These are phyloP conservation scores for Elsinoe fawcettii DNA, from an alignment of 2,329 filamentous ascomycete species.

Conservation along the genomic window DNA sequence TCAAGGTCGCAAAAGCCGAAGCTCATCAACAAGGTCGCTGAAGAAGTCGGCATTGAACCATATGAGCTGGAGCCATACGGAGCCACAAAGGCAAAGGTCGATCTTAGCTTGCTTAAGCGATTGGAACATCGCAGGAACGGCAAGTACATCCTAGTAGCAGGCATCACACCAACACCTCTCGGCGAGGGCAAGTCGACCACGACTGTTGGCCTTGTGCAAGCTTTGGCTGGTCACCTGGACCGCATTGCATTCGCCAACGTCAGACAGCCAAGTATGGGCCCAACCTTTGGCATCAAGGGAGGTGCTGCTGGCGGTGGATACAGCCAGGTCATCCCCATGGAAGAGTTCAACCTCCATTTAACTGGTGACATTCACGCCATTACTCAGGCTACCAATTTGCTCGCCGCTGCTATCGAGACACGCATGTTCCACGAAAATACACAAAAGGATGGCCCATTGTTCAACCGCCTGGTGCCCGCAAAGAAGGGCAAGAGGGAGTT, in stretches of 20 bases:
- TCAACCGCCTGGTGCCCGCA: constrained; percentile 74
- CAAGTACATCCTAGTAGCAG: constrained; percentile 84
- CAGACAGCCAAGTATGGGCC: constrained; percentile 90
- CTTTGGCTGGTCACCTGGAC: constrained; percentile 78
- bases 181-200: constrained; percentile 98
- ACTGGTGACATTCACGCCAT: constrained; percentile 98
- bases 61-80: constrained; percentile 93
- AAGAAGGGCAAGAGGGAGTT: constrained; percentile 90
- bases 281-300: constrained; percentile 98
- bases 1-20: constrained; percentile 89
- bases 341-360: constrained; percentile 96
- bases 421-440: constrained; percentile 97
- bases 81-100: constrained; percentile 91
- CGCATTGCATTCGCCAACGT: constrained; percentile 93
- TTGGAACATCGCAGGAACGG: constrained; percentile 82
- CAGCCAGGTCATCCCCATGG: constrained; percentile 99
- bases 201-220: constrained; percentile 90
- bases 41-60: constrained; percentile 79
- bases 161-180: constrained; percentile 92
- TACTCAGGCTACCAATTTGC: constrained; percentile 90
- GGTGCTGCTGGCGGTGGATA: constrained; percentile 95
- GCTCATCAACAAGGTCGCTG: constrained; percentile 73
- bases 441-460: constrained; percentile 83
- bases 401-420: constrained; percentile 93
- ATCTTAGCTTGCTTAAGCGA: constrained; percentile 70